These are phyloP conservation scores for Psilocybe cyanescens DNA, from an alignment of 768 basidiomycete species.

Conservation along the genomic window DNA sequence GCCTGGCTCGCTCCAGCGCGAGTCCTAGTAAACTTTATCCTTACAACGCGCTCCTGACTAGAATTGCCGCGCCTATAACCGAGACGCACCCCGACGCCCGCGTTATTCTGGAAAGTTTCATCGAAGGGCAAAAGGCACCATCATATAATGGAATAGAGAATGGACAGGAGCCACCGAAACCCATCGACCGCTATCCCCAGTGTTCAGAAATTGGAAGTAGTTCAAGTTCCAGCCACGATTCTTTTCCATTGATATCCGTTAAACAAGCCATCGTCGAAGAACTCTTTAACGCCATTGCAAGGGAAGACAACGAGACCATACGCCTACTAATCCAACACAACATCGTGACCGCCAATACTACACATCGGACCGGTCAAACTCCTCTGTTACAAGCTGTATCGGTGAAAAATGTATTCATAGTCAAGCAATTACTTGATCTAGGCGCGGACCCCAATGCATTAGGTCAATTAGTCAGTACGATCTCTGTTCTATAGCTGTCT, in stretches of 20 bases:
- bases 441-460: slow-evolving; percentile 12
- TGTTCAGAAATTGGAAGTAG: neutral
- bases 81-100: neutral
- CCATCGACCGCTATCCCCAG: neutral
- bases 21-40: too few relatives aligned
- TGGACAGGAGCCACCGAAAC: neutral
- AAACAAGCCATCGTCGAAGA: slow-evolving; percentile 8
- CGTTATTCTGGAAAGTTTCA: slow-evolving; percentile 1
- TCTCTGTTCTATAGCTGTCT: too few relatives aligned
- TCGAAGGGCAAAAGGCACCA: slow-evolving; percentile 6
- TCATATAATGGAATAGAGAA: neutral
- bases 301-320: slow-evolving; percentile 11
- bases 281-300: slow-evolving; percentile 6
- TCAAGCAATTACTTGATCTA: slow-evolving; percentile 8
- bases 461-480: neutral
- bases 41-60: slow-evolving; percentile 10
- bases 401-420: neutral
- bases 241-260: neutral
- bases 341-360: slow-evolving; percentile 13
- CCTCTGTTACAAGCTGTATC: slow-evolving; percentile 6
- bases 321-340: slow-evolving; percentile 7
- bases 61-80: neutral
- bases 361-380: neutral
- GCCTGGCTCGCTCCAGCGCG: too few relatives aligned
- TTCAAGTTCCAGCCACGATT: neutral